Evolutionary conservation across 176 grass and related monocot species (phyloP).

Genomic region (Oryza coarctata): DNA sequence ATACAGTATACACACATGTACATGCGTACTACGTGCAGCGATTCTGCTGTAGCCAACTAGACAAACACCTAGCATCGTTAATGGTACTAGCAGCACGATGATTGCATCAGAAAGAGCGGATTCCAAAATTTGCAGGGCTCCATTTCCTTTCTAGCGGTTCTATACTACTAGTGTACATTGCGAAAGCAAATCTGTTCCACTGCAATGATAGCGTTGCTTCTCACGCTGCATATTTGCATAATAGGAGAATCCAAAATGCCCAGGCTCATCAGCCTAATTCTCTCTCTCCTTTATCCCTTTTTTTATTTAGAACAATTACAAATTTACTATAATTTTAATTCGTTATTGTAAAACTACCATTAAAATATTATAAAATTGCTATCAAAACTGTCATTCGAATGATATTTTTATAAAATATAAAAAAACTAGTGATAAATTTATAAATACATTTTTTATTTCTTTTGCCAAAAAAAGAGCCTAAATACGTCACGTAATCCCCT

Average conservation of each 20-base stretch:
- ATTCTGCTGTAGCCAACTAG: not conserved
- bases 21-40: no score
- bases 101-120: conserved; percentile 9
- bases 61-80: not conserved
- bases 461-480: not conserved
- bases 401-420: no score
- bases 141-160: not conserved
- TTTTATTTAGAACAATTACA: no score
- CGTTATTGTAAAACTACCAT: no score
- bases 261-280: not conserved
- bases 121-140: not conserved
- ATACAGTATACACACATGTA: no score
- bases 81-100: not conserved
- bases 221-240: not conserved
- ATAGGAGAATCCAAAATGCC: conserved; percentile 25
- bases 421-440: no score
- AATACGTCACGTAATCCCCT: not conserved
- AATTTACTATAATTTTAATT: no score
- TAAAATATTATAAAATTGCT: no score
- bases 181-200: not conserved
- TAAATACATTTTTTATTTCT: no score
- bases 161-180: not conserved
- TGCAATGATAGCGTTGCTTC: conserved; percentile 8
- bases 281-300: no score
- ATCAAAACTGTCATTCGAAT: no score